A percentile compares a stretch with the other conserved stretches of the same genome.
Evolutionary conservation across 1,284 basidiomycete genomes (phyloP).

Genomic region (Abortiporus biennis): DNA sequence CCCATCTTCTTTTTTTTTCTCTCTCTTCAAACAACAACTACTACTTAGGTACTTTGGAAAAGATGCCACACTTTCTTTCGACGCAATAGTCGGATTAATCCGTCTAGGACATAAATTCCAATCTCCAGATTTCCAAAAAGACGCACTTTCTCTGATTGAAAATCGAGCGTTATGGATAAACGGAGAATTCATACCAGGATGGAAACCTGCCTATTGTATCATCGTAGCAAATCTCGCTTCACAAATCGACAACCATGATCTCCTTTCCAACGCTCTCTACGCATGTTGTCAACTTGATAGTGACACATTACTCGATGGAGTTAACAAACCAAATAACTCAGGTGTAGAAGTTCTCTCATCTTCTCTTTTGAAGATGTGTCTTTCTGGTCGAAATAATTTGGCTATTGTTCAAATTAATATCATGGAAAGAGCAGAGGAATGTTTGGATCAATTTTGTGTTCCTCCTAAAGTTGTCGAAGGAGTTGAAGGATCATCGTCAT

Average conservation of each 20-base stretch:
- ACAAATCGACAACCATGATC: background rate
- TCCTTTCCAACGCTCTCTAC: constrained; percentile 6
- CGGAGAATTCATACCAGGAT: background rate
- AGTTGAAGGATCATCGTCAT: no score
- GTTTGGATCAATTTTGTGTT: no score
- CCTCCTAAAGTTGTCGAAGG: no score
- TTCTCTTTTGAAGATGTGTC: constrained; percentile 1
- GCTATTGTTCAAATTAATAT: background rate
- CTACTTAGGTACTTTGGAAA: constrained; percentile 1
- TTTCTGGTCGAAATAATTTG: background rate
- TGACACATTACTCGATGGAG: background rate
- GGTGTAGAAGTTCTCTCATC: background rate
- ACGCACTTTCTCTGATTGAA: background rate
- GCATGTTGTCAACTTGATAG: constrained; percentile 3
- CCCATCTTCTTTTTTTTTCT: background rate
- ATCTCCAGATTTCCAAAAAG: background rate
- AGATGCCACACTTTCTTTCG: background rate
- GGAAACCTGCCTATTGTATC: background rate
- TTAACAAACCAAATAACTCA: background rate
- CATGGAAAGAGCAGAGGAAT: background rate
- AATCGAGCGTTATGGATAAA: background rate
- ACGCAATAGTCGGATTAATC: constrained; percentile 2
- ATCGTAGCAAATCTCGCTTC: constrained; percentile 2
- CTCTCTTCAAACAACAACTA: background rate
- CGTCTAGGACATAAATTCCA: constrained; percentile 7